A percentile compares a stretch with the other conserved stretches of the same genome.
phyloP scores from a whole-genome alignment of 768 basidiomycete species.

The Termitomyces sp. region DNA sequence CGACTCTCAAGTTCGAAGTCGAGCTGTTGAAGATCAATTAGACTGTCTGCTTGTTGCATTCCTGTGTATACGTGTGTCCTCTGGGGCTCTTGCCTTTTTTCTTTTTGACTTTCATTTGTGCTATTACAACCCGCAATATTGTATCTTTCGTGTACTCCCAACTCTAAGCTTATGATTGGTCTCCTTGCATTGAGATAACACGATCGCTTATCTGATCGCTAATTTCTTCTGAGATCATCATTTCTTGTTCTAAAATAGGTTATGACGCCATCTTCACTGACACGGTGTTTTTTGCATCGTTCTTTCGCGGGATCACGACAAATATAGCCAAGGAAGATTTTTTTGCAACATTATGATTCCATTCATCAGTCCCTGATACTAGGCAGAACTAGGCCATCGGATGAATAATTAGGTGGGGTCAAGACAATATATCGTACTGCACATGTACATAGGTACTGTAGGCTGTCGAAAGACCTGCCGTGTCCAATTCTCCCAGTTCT shows the following conservation, averaged over 20 bases:
- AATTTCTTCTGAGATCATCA: not conserved
- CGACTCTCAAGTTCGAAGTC: conserved; percentile 79
- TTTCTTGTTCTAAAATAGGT: not conserved
- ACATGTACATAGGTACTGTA: not conserved
- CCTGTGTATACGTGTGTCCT: conserved; percentile 11
- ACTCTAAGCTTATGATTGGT: conserved; percentile 14
- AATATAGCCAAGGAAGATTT: not conserved
- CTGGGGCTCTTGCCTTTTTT: conserved; percentile 17
- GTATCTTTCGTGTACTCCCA: conserved; percentile 28
- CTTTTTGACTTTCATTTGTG: conserved; percentile 22
- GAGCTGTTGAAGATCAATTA: conserved; percentile 73
- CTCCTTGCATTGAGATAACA: conserved; percentile 5
- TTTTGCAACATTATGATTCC: not conserved
- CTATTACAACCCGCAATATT: conserved; percentile 27
- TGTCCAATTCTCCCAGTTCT: not conserved
- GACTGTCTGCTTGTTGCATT: conserved; percentile 6
- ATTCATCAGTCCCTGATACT: not conserved
- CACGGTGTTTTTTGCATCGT: not conserved
- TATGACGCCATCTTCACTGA: conserved; percentile 7
- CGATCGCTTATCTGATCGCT: conserved; percentile 11
- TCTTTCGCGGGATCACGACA: not conserved
- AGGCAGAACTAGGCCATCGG: not conserved
- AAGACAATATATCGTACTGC: not conserved
- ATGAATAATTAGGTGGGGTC: not conserved
- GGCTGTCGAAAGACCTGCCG: not conserved